Evolutionary conservation across 805 yeast species (phyloP), one percentile per base, ranked within the genome.

Genomic region (Kazachstania psychrophila): DNA sequence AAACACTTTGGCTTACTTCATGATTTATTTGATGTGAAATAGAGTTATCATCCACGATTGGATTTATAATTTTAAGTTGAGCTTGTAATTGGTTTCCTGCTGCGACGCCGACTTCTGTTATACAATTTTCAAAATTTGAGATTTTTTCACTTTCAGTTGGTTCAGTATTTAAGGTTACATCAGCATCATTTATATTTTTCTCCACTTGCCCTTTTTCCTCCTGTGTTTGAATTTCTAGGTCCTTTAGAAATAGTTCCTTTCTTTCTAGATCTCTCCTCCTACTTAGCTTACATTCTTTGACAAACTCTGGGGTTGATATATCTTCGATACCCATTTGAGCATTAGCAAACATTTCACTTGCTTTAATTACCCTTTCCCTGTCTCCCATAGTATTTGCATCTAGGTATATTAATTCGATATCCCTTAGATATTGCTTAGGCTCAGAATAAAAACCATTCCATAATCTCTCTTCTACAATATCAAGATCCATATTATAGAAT

Each of bases 381-480:
- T 89, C 97, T 0, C 84, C 85, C 3, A 71, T 61, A 0, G 77
- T 74, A 23, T 70, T 67, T 0, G 94, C 72, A 62, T 92, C 99
- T 23, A 69, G 69, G 30, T 83, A 78, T 26, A 92, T 89, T 75
- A 82, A 70, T 51, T 79, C 86, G 30, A 92, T 72, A 54, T 92
- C 98, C 46, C 72, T 75, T 48, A 88, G 62, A 52, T 83, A 89
- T 56, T 92, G 96, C 45, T 76, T 79, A 11, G 97, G 96, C 50
- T 87, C 96, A 26, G 85, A 79, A 52, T 92, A 92, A 58, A 62
- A 92, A 0, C 98, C 98, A 58, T 92, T 92, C 98, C 98, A 92
- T 37, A 92, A 61, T 40, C 98, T 69, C 55, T 92, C 97, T 53
- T 92, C 98, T 23, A 92, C 75, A 13, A 87, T 79, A 52, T 92